Evolutionary conservation across 2,329 filamentous ascomycete genomes (phyloP).

Genomic region (Venturia pyrina): DNA sequence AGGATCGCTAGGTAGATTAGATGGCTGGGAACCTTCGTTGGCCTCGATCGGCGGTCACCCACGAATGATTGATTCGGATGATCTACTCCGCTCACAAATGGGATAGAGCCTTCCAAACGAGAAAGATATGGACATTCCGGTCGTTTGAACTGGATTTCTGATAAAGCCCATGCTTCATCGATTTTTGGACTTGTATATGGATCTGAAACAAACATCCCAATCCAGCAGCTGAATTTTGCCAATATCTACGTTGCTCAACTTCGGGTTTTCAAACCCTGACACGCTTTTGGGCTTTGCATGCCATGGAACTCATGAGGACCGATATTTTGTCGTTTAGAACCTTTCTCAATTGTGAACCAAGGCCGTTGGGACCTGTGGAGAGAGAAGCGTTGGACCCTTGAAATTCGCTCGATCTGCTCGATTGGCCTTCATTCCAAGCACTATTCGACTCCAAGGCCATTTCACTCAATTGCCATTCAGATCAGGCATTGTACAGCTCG

Average conservation of each 20-base stretch:
- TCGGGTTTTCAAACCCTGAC: no score
- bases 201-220: no score
- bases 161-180: background rate
- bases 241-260: no score
- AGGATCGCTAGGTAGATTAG: background rate
- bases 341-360: background rate
- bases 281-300: background rate
- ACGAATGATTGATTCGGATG: background rate
- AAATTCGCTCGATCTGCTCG: no score
- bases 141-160: background rate
- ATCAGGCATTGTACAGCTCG: background rate
- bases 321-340: background rate
- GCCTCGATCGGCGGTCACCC: background rate
- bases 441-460: background rate
- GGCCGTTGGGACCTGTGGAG: background rate
- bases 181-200: no score
- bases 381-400: no score
- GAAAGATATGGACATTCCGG: background rate
- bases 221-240: background rate
- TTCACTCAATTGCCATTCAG: background rate
- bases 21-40: background rate
- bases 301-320: background rate
- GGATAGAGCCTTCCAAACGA: background rate
- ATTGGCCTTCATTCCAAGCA: background rate
- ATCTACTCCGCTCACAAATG: background rate